Evolutionary conservation across 2,329 filamentous ascomycete genomes (phyloP).

Genomic region (Xylariaceae sp.): DNA sequence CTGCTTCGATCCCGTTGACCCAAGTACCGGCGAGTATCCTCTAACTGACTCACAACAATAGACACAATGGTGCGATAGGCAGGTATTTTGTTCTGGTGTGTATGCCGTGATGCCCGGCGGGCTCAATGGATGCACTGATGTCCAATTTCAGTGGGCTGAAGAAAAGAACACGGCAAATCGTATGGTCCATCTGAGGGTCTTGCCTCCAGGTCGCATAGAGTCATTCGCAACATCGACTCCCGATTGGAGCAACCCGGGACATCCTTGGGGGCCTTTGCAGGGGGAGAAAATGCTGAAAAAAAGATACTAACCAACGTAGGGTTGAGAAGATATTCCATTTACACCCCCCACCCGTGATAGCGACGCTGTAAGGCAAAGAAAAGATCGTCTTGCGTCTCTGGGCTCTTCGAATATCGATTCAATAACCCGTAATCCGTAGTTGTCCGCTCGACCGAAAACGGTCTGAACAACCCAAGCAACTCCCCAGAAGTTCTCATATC

Average conservation of each 20-base stretch:
- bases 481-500: slow-evolving; percentile 19
- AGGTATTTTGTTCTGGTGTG: slow-evolving; percentile 12
- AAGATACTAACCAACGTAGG: neutral
- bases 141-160: slow-evolving; percentile 31
- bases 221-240: slow-evolving; percentile 16
- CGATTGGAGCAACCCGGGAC: slow-evolving; percentile 24
- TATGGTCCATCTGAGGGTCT: slow-evolving; percentile 29
- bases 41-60: neutral
- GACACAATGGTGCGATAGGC: neutral
- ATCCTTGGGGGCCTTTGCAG: slow-evolving; percentile 14
- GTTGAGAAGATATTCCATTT: neutral
- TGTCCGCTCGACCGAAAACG: slow-evolving; percentile 18
- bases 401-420: too few relatives aligned
- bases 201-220: slow-evolving; percentile 24
- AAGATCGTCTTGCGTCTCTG: neutral
- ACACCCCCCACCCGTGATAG: slow-evolving; percentile 9
- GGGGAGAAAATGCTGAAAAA: slow-evolving; percentile 11
- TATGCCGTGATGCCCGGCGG: slow-evolving; percentile 31
- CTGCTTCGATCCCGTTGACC: too few relatives aligned
- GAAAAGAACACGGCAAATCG: slow-evolving; percentile 19
- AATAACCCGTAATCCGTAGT: neutral
- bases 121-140: slow-evolving; percentile 29
- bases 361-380: slow-evolving; percentile 13
- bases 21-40: neutral
- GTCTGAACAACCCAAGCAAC: slow-evolving; percentile 15